Evolutionary conservation across 352 stramenopile species (phyloP), one percentile per base, ranked within the genome.

Genomic region (Pilasporangium apinafurcum): DNA sequence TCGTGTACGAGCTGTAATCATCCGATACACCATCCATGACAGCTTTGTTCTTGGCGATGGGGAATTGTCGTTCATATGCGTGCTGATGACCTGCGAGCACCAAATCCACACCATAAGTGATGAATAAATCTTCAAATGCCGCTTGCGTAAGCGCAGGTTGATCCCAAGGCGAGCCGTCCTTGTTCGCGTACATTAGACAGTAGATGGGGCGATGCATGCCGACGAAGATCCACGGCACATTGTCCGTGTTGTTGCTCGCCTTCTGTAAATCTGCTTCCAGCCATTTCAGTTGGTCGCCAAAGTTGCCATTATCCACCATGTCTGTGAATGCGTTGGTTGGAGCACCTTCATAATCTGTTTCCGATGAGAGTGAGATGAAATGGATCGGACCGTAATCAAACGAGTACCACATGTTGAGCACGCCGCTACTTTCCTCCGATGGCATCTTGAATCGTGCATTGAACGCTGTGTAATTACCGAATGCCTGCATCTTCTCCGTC

Each of bases 181-280:
- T 24, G 28, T 63, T 44, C 10, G 20, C 36, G 4, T 33, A 13
- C 6, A 5, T 29, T 8, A 44, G 26, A 5, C 36, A 48, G 53
- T 95, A 96, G 22, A 93, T 59, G 0, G 83, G 78, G 21, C 79
- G 75, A 43, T 95, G 84, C 44, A 78, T 82, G 1, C 60, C 59
- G 2, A 88, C 70, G 35, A 95, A 57, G 17, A 95, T 53, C 83
- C 80, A 94, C 25, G 80, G 65, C 18, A 69, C 58, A 0, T 71
- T 59, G 14, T 29, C 58, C 9, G 75, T 60, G 44, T 83, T 74
- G 14, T 60, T 57, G 27, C 63, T 35, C 1, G 80, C 82, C 33
- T 65, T 66, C 25, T 70, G 59, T 21, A 93, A 54, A 44, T 93
- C 78, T 13, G 47, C 44, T 33, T 80, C 64, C 8, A 80, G 25